These are phyloP conservation scores for Sporobolomyces pararoseus DNA, from an alignment of 768 basidiomycete genomes.

Conservation along the genomic window DNA sequence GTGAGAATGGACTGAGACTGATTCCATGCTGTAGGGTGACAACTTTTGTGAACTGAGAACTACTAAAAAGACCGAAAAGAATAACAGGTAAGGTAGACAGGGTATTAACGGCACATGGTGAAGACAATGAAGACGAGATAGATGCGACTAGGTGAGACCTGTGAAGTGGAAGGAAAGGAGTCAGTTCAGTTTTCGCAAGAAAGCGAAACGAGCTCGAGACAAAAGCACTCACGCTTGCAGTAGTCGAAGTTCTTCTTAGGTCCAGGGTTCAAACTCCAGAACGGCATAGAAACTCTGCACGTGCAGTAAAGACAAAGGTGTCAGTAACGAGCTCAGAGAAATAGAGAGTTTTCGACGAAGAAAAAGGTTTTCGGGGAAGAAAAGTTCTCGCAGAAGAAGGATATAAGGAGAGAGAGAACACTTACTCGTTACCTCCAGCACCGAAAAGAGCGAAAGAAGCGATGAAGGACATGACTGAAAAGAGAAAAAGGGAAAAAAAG, in stretches of 20 bases:
- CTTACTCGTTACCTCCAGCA: conserved; percentile 44
- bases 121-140: background rate
- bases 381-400: no score
- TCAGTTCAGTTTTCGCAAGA: background rate
- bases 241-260: conserved; percentile 8
- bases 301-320: no score
- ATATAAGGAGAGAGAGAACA: no score
- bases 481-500: conserved; percentile 53
- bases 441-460: conserved; percentile 63
- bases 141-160: background rate
- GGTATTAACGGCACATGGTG: background rate
- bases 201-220: background rate
- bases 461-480: conserved; percentile 58
- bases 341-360: no score
- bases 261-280: conserved; percentile 51
- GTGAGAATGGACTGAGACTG: no score
- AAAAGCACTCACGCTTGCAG: conserved; percentile 17
- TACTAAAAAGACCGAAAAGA: no score
- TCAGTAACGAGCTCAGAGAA: no score
- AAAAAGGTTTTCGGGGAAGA: no score
- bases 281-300: conserved; percentile 31
- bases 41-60: no score
- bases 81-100: no score
- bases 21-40: no score
- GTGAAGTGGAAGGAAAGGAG: background rate